phyloP scores from a whole-genome alignment of 257 asterid species.

The Craterostigma plantagineum region DNA sequence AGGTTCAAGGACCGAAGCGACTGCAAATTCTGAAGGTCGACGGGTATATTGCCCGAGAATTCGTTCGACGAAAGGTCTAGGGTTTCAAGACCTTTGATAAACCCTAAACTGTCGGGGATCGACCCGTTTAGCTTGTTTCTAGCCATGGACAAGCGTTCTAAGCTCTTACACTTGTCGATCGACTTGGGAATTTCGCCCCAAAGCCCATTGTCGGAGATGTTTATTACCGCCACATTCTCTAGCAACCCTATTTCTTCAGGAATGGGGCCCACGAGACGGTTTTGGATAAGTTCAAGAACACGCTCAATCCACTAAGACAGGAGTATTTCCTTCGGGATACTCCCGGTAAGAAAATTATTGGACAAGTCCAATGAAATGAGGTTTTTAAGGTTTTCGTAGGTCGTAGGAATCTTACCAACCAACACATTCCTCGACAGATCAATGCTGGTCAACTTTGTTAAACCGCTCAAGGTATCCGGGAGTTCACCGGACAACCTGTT shows the following conservation, averaged over 20 bases:
- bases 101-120: constrained; percentile 27
- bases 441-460: constrained; percentile 16
- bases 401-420: constrained; percentile 23
- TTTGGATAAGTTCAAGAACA: constrained; percentile 31
- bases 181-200: constrained; percentile 26
- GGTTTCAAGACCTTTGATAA: constrained; percentile 25
- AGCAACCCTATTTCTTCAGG: constrained; percentile 27
- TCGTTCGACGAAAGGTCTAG: constrained; percentile 44
- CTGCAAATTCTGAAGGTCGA: constrained; percentile 14
- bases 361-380: constrained; percentile 31
- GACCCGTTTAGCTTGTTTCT: constrained; percentile 25
- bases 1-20: constrained; percentile 27
- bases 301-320: constrained; percentile 20
- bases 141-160: constrained; percentile 23
- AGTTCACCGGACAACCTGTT: constrained; percentile 25
- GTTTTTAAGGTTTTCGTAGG: constrained; percentile 16
- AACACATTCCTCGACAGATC: constrained; percentile 36
- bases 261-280: constrained; percentile 25
- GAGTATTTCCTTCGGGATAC: constrained; percentile 22
- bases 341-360: constrained; percentile 28
- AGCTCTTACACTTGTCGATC: constrained; percentile 25
- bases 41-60: constrained; percentile 24
- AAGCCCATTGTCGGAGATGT: constrained; percentile 25
- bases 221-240: constrained; percentile 16
- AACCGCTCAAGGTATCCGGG: constrained; percentile 34